Base-by-base conservation (phyloP, 2,329 filamentous ascomycete species). In the Aspergillus hiratsukae region DNA sequence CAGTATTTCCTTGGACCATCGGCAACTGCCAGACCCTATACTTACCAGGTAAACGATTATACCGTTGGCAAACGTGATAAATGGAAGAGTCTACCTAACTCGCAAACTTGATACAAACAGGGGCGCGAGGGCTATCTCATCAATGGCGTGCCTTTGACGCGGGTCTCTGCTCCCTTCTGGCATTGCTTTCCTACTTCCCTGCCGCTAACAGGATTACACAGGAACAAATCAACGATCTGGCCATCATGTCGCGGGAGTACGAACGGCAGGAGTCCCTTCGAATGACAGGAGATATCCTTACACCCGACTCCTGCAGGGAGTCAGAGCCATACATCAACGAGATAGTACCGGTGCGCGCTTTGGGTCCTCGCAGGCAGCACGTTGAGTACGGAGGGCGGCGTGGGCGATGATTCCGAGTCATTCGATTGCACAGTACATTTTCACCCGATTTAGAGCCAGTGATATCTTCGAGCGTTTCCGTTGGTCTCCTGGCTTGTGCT, bases 191-290 rank as follows among this genome's bases (percentile, higher is more conserved):
- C 23, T 35, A 17, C 11, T 14, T n/a, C 28, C 9, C 27, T 14
- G 6, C 3, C 6, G 29, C 59, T 66, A 51, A 67, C 53, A 51
- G 11, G 25, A 40, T 46, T 3, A 3, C 3, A 21, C 58, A 80
- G 78, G 72, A 76, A 65, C 78, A 80, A 76, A 80, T 80, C 58
- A 74, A 79, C 57, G 78, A 80, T 58, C 69, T 80, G n/a, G 71
- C 72, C 51, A 66, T 67, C 28, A 75, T 79, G 69, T 79, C 77
- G 10, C 66, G 73, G 52, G 75, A 79, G 60, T 80, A 80, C 61
- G 78, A 80, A 62, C 70, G 69, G 51, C 76, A 79, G 57, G 76
- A 78, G 56, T 74, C 78, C 8, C 67, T 76, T 46, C 70, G 77
- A 23, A 79, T 79, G 76, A 61, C 68, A 9, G 67, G 64, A 21